Evolutionary conservation across 2,329 filamentous ascomycete genomes (phyloP), one percentile per base, ranked within the genome.

Genomic region (Ramichloridium luteum): DNA sequence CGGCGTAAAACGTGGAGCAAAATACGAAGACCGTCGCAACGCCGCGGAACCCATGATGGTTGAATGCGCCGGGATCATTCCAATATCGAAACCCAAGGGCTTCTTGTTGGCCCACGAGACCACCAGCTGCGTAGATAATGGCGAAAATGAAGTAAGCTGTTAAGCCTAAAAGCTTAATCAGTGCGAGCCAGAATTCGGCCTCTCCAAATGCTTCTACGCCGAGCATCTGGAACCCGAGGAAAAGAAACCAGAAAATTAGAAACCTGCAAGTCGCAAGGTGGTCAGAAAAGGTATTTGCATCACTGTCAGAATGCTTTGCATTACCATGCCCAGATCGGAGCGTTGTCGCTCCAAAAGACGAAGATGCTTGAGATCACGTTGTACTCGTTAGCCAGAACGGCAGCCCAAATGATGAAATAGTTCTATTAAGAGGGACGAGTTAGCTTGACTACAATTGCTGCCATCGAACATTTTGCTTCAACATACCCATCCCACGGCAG

Each of bases 321-420:
- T n/a, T n/a, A n/a, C n/a, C n/a, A n/a, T n/a, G n/a, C 59, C 51
- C 54, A 61, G 2, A 57, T 36, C 2, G 59, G 58, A 10, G 61
- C 51, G 14, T 53, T 53, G 15, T 73, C 70, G 14, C 64, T 70
- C 77, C 76, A 81, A 44, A 77, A 77, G 0, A 67, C 65, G 31
- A 80, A 59, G 36, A 81, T 77, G 44, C 68, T 74, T 30, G 68
- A 74, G 13, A 77, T 69, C 31, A 75, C 73, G 37, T 80, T 80
- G 54, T 80, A 80, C 52, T 82, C 77, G 47, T 79, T 80, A 25
- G 75, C 68, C 28, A 81, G 58, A 5, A 80, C 74, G 10, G 65
- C 65, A 22, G 67, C 65, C 73, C 74, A 78, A 35, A 80, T 74
- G 46, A 78, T 68, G 44, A 70, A 80, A 53, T 80, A 80, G 37